Percentiles rank a stretch among this genome's conserved stretches.
Evolutionary conservation across 306 rosid species (phyloP).

Genomic region (Sicyos baderoa): DNA sequence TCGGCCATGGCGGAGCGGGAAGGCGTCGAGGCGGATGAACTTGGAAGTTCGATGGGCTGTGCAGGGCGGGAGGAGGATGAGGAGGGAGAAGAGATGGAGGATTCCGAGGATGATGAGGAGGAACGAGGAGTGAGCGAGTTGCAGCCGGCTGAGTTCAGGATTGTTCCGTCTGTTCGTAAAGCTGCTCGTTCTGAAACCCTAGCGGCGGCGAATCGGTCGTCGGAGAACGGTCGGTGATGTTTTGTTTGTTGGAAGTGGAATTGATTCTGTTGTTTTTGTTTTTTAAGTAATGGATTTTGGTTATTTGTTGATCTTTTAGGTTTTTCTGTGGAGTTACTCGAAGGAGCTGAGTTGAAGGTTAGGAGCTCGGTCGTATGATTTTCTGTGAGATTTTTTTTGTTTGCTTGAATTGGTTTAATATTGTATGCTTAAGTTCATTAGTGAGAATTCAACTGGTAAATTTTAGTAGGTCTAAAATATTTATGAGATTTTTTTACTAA

Average conservation of each 20-base stretch:
- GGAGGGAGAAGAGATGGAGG: constrained; percentile 20
- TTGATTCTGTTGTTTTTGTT: neutral
- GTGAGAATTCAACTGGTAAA: neutral
- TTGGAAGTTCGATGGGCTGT: constrained; percentile 19
- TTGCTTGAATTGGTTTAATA: neutral
- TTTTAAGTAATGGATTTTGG: neutral
- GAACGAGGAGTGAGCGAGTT: constrained; percentile 20
- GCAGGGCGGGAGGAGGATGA: constrained; percentile 15
- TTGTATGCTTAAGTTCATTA: neutral
- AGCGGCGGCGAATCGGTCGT: constrained; percentile 24
- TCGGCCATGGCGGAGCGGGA: constrained; percentile 50
- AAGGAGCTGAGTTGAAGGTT: constrained; percentile 39
- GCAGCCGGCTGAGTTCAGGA: neutral
- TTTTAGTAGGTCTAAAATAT: neutral
- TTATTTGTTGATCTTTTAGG: constrained; percentile 19
- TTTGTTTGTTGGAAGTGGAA: constrained; percentile 4
- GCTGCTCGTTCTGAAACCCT: constrained; percentile 51
- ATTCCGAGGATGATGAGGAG: constrained; percentile 19
- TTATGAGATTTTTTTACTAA: neutral
- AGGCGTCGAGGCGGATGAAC: constrained; percentile 29
- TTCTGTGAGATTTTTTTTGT: neutral
- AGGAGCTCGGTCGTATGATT: constrained; percentile 27
- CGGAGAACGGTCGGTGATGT: constrained; percentile 31
- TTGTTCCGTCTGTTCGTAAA: constrained; percentile 7
- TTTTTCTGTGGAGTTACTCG: constrained; percentile 28